phyloP scores from a whole-genome alignment of 2,329 filamentous ascomycete species.

The Aureobasidium sp. region DNA sequence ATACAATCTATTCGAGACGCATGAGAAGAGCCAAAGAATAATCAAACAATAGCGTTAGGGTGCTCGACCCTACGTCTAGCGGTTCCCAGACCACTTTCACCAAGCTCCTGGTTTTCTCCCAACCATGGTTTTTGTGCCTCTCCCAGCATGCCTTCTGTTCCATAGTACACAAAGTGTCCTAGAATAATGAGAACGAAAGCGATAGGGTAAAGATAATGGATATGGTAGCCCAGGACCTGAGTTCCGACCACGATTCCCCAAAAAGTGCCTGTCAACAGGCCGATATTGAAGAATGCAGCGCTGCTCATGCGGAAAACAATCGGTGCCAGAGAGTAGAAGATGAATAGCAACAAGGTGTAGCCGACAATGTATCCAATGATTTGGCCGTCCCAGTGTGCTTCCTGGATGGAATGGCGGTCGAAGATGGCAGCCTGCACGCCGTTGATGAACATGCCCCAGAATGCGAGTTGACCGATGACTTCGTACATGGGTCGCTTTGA shows the following conservation, averaged over 20 bases:
- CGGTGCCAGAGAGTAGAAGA: constrained; percentile 86
- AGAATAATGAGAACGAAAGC: constrained; percentile 89
- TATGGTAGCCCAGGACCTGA: constrained; percentile 66
- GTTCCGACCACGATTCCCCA: constrained; percentile 94
- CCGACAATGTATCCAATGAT: constrained; percentile 79
- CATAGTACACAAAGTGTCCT: constrained; percentile 79
- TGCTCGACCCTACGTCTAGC: constrained; percentile 56
- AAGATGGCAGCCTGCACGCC: constrained; percentile 87
- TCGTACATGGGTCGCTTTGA: constrained; percentile 81
- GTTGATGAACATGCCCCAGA: constrained; percentile 87
- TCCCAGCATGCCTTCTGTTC: constrained; percentile 71
- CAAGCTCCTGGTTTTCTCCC: constrained; percentile 73
- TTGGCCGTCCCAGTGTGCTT: constrained; percentile 35
- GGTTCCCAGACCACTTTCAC: constrained; percentile 73
- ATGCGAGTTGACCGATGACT: constrained; percentile 81
- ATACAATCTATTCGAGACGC: background rate
- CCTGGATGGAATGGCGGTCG: constrained; percentile 62
- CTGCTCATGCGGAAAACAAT: constrained; percentile 81
- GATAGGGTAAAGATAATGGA: constrained; percentile 91
- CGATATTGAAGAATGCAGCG: constrained; percentile 96
- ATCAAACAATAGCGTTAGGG: constrained; percentile 4
- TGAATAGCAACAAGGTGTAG: constrained; percentile 71
- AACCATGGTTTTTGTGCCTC: constrained; percentile 95
- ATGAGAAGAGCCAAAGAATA: background rate
- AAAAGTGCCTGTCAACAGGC: constrained; percentile 86